phyloP scores from a whole-genome alignment of 1,284 basidiomycete genomes.

The Cutaneotrichosporon curvatum region DNA sequence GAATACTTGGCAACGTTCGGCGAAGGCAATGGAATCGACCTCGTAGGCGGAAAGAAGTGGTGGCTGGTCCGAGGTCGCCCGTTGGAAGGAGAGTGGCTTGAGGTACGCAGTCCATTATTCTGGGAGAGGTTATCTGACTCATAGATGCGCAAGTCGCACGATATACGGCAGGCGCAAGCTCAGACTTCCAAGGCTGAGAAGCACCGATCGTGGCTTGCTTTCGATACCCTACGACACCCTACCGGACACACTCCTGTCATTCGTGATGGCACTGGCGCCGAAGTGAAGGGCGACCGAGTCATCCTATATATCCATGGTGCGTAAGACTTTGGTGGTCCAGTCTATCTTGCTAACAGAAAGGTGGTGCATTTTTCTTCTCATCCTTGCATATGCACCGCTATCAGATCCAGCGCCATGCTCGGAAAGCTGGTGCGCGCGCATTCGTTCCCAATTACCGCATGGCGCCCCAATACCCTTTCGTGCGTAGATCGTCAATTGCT shows the following conservation, averaged over 20 bases:
- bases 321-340: background rate
- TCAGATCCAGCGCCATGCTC: conserved; percentile 75
- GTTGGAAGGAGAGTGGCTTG: conserved; percentile 84
- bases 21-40: conserved; percentile 32
- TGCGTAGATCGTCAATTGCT: too few species aligned
- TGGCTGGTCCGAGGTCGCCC: conserved; percentile 78
- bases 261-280: conserved; percentile 32
- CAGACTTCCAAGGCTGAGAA: conserved; percentile 1
- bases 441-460: conserved; percentile 77
- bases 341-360: conserved; percentile 9
- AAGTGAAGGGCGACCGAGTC: conserved; percentile 39
- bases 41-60: conserved; percentile 81
- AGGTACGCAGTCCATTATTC: conserved; percentile 31
- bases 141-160: conserved; percentile 49
- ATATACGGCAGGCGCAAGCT: conserved; percentile 1
- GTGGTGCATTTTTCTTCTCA: conserved; percentile 47
- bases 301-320: conserved; percentile 45
- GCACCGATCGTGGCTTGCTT: background rate
- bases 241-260: conserved; percentile 14
- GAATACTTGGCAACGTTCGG: conserved; percentile 39
- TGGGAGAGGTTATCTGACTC: background rate
- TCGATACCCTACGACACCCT: background rate
- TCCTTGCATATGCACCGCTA: conserved; percentile 52
- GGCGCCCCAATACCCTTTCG: conserved; percentile 89
- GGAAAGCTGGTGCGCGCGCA: conserved; percentile 76